These are phyloP conservation scores for Nyssa sinensis DNA, from an alignment of 148 eudicot species.

Conservation along the genomic window DNA sequence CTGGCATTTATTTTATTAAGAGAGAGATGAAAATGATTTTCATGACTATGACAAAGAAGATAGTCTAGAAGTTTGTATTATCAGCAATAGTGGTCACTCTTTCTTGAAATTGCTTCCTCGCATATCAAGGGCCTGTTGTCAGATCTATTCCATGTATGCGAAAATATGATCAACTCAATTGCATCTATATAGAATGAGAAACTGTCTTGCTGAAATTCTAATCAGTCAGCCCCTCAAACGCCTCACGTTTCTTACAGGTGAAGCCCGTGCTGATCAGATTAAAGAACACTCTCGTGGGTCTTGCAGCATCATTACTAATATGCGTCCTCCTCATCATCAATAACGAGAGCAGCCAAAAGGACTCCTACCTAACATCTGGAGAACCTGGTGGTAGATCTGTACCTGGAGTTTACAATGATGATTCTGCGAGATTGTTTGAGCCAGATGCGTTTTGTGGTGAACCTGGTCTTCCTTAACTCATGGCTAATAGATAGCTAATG, in stretches of 20 bases:
- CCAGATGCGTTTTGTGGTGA: conserved; percentile 90
- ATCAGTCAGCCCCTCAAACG: too few relatives aligned
- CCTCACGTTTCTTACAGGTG: conserved; percentile 40
- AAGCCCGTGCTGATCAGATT: conserved; percentile 79
- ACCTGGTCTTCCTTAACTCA: conserved; percentile 26
- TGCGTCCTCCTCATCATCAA: conserved; percentile 45
- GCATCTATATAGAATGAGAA: not conserved
- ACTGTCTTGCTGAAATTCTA: not conserved
- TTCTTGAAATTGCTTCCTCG: not conserved
- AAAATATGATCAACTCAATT: not conserved
- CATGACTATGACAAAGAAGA: not conserved
- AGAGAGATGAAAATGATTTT: not conserved
- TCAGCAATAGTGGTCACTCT: not conserved
- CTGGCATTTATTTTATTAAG: not conserved
- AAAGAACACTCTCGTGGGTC: conserved; percentile 66
- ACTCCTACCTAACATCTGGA: conserved; percentile 22
- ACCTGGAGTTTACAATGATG: conserved; percentile 78
- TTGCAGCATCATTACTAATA: conserved; percentile 52
- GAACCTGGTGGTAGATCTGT: conserved; percentile 60
- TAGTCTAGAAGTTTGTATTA: not conserved
- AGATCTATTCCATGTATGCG: not conserved
- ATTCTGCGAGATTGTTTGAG: conserved; percentile 86
- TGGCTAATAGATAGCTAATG: not conserved
- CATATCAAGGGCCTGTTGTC: not conserved
- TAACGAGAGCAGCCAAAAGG: conserved; percentile 44